These are phyloP conservation scores for Pythium insidiosum DNA, from an alignment of 352 stramenopile genomes.

Conservation along the genomic window DNA sequence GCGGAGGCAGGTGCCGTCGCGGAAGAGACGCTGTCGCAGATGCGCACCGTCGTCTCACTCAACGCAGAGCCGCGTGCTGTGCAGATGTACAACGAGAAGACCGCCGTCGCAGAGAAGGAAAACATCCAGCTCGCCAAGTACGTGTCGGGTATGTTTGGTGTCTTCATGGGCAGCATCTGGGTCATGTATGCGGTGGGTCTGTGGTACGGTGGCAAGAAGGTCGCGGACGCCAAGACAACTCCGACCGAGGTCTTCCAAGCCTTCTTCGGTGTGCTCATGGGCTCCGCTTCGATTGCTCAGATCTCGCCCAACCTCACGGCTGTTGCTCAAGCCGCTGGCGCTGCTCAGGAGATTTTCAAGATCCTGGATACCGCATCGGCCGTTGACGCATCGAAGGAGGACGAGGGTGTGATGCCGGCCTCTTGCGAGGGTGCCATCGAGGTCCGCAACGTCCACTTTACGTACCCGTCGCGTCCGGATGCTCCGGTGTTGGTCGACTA, in stretches of 20 bases:
- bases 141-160: conserved; percentile 8
- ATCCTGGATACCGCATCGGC: conserved; percentile 40
- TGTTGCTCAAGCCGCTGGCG: conserved; percentile 34
- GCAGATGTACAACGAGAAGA: conserved; percentile 9
- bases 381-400: conserved; percentile 29
- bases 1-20: conserved; percentile 4
- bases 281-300: conserved; percentile 29
- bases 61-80: conserved; percentile 13
- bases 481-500: conserved; percentile 54
- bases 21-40: conserved; percentile 8
- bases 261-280: conserved; percentile 49
- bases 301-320: conserved; percentile 46
- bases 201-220: conserved; percentile 45
- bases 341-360: conserved; percentile 31
- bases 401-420: conserved; percentile 14
- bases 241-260: conserved; percentile 33
- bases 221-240: conserved; percentile 16
- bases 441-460: conserved; percentile 11
- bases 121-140: conserved; percentile 18
- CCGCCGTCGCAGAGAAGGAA: conserved; percentile 12
- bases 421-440: conserved; percentile 24
- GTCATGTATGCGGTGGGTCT: conserved; percentile 38
- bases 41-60: conserved; percentile 19
- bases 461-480: conserved; percentile 39
- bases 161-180: conserved; percentile 30